Evolutionary conservation across 768 basidiomycete genomes (phyloP).

Genomic region (Lactifluus subvellereus): DNA sequence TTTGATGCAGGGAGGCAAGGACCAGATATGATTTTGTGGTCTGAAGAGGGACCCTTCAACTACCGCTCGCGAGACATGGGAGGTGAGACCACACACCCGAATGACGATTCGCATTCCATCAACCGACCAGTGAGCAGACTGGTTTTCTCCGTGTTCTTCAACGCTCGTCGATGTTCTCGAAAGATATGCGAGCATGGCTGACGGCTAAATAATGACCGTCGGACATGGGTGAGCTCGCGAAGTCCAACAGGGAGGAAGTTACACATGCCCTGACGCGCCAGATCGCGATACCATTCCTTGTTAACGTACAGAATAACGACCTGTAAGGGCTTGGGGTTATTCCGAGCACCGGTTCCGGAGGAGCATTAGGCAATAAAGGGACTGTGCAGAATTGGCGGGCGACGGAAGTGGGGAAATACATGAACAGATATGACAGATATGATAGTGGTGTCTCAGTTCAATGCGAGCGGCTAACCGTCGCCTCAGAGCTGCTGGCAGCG

Average conservation of each 20-base stretch:
- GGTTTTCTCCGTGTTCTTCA: slow-evolving; percentile 77
- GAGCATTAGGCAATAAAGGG: slow-evolving; percentile 60
- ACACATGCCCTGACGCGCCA: slow-evolving; percentile 75
- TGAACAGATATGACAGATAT: slow-evolving; percentile 27
- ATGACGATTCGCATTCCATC: slow-evolving; percentile 77
- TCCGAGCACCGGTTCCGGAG: slow-evolving; percentile 51
- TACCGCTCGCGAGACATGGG: neutral
- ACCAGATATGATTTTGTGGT: slow-evolving; percentile 78
- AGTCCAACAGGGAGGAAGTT: neutral
- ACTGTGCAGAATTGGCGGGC: slow-evolving; percentile 66
- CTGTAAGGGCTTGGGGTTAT: slow-evolving; percentile 64
- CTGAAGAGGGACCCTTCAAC: slow-evolving; percentile 36
- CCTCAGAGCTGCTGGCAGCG: neutral
- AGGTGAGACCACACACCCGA: slow-evolving; percentile 44
- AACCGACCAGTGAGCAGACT: slow-evolving; percentile 71
- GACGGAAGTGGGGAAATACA: slow-evolving; percentile 85
- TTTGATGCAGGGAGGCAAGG: slow-evolving; percentile 59
- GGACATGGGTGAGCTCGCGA: slow-evolving; percentile 15
- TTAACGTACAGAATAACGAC: slow-evolving; percentile 71
- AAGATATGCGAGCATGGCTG: slow-evolving; percentile 64
- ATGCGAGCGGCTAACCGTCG: neutral
- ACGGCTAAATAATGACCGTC: slow-evolving; percentile 45
- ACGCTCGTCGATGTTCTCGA: slow-evolving; percentile 73
- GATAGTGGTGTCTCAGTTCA: neutral
- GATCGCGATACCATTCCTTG: slow-evolving; percentile 62